phyloP scores from a whole-genome alignment of 441 rosid species.

The Pelargonium australe region DNA sequence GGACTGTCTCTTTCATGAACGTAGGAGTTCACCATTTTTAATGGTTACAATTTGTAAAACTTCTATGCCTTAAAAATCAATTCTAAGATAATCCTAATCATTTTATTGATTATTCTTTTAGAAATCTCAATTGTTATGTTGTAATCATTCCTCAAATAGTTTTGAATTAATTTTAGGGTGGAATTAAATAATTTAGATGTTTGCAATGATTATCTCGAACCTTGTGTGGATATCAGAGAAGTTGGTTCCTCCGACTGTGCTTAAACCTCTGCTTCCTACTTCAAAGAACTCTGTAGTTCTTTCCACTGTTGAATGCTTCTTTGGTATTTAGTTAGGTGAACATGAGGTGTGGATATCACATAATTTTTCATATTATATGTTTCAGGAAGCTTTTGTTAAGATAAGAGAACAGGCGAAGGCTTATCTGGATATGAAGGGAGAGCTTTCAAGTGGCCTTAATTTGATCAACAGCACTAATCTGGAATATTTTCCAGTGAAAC shows the following conservation, averaged over 20 bases:
- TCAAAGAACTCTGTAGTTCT: neutral
- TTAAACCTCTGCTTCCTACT: neutral
- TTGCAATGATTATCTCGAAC: neutral
- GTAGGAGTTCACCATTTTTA: neutral
- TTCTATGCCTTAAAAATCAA: neutral
- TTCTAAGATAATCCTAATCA: neutral
- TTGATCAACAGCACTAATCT: slow-evolving; percentile 83
- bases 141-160: too few species aligned
- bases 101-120: neutral
- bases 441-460: slow-evolving; percentile 73
- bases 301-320: neutral
- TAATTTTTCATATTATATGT: slow-evolving; percentile 23
- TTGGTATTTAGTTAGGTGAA: neutral
- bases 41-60: neutral
- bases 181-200: too few species aligned
- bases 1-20: neutral
- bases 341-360: slow-evolving; percentile 14
- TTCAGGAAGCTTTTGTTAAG: slow-evolving; percentile 96
- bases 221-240: neutral
- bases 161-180: too few species aligned
- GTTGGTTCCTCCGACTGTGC: neutral
- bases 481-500: slow-evolving; percentile 80
- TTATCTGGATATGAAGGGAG: slow-evolving; percentile 79
- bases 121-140: too few species aligned
- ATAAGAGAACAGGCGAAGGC: slow-evolving; percentile 97